Percentiles rank a stretch among this genome's conserved stretches.
These are phyloP conservation scores for Brasilioporus rufonigricans DNA, from an alignment of 768 basidiomycete species.

Conservation along the genomic window DNA sequence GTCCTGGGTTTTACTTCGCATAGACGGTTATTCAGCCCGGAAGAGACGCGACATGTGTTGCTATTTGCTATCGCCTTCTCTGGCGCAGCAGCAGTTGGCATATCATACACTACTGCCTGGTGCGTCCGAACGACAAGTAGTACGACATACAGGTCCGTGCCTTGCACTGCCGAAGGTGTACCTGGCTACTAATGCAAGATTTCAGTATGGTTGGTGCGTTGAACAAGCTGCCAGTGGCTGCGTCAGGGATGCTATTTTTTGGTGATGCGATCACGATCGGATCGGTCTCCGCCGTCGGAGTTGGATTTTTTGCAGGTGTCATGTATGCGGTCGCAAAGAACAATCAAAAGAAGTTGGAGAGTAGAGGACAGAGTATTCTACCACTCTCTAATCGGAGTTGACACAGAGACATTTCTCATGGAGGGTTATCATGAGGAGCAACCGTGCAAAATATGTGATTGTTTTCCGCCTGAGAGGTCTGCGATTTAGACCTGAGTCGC, in stretches of 20 bases:
- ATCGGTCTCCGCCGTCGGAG: constrained; percentile 81
- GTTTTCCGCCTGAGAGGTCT: not conserved
- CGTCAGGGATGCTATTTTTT: constrained; percentile 98
- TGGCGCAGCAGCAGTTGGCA: constrained; percentile 96
- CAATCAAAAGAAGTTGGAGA: constrained; percentile 81
- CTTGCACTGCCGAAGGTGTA: not conserved
- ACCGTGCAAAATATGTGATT: not conserved
- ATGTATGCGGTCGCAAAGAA: constrained; percentile 94
- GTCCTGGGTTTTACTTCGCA: not conserved
- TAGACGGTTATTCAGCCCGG: constrained; percentile 55
- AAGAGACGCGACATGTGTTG: constrained; percentile 72
- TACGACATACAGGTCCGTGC: constrained; percentile 89
- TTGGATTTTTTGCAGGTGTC: constrained; percentile 90
- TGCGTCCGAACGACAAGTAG: constrained; percentile 94
- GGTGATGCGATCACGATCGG: constrained; percentile 86
- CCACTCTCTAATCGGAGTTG: constrained; percentile 58
- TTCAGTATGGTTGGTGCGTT: constrained; percentile 92
- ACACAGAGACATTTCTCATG: constrained; percentile 14
- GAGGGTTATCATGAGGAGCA: constrained; percentile 1
- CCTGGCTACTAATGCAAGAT: constrained; percentile 6
- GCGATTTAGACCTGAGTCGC: not conserved
- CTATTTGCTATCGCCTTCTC: constrained; percentile 91
- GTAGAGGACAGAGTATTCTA: constrained; percentile 56
- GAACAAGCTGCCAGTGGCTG: constrained; percentile 97
- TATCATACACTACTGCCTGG: constrained; percentile 99